Percentiles rank a stretch among this genome's conserved stretches.
Evolutionary conservation across 108 stramenopile genomes (phyloP).

Genomic region (Nitzschia sp.): DNA sequence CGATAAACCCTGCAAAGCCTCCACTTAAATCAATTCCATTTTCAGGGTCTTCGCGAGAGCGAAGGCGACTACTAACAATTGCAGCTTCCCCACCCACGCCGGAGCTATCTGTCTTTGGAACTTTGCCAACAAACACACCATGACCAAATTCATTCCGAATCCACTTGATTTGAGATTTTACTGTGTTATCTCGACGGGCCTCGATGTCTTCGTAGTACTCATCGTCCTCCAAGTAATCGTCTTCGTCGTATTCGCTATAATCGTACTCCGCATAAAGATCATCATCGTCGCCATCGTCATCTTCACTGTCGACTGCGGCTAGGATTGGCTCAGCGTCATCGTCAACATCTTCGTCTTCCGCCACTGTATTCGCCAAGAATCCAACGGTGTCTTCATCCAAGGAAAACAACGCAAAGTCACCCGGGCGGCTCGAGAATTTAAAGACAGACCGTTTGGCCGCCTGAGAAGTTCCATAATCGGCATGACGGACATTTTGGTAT

Average conservation of each 20-base stretch:
- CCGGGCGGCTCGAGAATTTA: slow-evolving; percentile 68
- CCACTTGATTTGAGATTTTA: slow-evolving; percentile 62
- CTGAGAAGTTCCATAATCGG: slow-evolving; percentile 84
- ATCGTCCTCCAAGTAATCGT: slow-evolving; percentile 20
- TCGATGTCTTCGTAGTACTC: slow-evolving; percentile 9
- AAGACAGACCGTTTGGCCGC: slow-evolving; percentile 90
- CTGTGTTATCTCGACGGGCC: slow-evolving; percentile 13
- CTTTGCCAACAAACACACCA: slow-evolving; percentile 76
- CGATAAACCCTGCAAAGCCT: slow-evolving; percentile 79
- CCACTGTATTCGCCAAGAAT: background rate
- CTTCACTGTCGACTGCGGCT: slow-evolving; percentile 15
- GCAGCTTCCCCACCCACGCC: slow-evolving; percentile 59
- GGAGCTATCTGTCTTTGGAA: slow-evolving; percentile 29
- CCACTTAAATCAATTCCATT: slow-evolving; percentile 66
- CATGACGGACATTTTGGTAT: slow-evolving; percentile 86
- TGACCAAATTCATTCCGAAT: slow-evolving; percentile 72
- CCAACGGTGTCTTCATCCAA: slow-evolving; percentile 48
- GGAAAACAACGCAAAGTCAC: slow-evolving; percentile 74
- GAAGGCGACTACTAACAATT: slow-evolving; percentile 64
- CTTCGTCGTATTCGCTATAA: slow-evolving; percentile 17
- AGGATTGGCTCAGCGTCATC: slow-evolving; percentile 11
- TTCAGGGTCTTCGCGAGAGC: slow-evolving; percentile 69
- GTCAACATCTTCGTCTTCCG: slow-evolving; percentile 20
- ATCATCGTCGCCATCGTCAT: slow-evolving; percentile 27
- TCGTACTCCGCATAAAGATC: slow-evolving; percentile 9